phyloP scores from a whole-genome alignment of 75 land plant species.

The Cryptomeria japonica region DNA sequence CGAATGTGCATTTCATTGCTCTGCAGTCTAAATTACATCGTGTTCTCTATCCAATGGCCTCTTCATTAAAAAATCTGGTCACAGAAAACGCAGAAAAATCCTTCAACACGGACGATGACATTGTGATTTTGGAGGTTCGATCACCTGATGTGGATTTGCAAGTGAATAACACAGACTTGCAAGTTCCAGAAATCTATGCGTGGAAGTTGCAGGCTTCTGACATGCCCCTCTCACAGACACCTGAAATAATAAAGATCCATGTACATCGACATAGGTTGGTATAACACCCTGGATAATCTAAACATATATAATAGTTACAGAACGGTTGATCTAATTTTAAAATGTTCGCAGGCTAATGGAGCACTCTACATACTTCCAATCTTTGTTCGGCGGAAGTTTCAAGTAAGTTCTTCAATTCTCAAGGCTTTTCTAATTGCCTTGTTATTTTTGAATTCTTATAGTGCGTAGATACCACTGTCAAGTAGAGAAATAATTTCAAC shows the following conservation, averaged over 20 bases:
- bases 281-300: neutral
- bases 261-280: conserved; percentile 1
- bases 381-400: conserved; percentile 38
- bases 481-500: neutral
- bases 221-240: neutral
- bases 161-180: neutral
- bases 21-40: too few species aligned
- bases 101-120: neutral
- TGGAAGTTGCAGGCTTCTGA: neutral
- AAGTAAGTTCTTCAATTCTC: conserved; percentile 19
- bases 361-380: conserved; percentile 40
- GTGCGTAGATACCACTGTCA: neutral
- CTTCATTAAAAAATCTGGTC: neutral
- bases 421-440: neutral
- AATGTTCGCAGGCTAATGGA: conserved; percentile 29
- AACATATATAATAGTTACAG: neutral
- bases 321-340: neutral
- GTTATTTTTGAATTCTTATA: neutral
- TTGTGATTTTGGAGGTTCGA: conserved; percentile 12
- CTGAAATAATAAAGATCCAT: neutral
- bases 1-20: too few species aligned
- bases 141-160: neutral
- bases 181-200: neutral
- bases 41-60: neutral
- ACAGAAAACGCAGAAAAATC: neutral